Evolutionary conservation across 139 green algal genomes (phyloP).

Genomic region (Chlorella sp.): DNA sequence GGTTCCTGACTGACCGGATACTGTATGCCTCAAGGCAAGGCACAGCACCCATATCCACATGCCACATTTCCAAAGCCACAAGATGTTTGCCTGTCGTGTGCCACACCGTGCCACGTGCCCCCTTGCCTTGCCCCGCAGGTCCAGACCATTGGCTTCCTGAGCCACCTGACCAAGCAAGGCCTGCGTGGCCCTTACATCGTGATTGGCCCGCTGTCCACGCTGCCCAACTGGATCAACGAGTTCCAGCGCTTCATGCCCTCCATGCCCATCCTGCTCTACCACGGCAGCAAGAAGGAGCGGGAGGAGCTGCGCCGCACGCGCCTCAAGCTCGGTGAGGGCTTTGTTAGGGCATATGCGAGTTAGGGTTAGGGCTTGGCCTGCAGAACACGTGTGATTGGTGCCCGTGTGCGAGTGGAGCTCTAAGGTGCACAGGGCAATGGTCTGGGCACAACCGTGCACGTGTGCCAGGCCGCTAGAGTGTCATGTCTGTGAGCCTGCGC

Average conservation of each 20-base stretch:
- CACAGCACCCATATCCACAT: background rate
- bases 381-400: too few relatives aligned
- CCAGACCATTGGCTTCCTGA: conserved; percentile 94
- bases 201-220: conserved; percentile 84
- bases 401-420: too few relatives aligned
- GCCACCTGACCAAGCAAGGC: conserved; percentile 69
- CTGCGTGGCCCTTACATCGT: conserved; percentile 80
- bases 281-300: conserved; percentile 68
- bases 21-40: too few relatives aligned
- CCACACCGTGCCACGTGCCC: background rate
- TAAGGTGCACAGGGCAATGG: too few relatives aligned
- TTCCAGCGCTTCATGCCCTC: conserved; percentile 80
- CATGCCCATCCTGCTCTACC: conserved; percentile 86
- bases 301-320: conserved; percentile 41
- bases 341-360: too few relatives aligned
- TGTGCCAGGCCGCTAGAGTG: too few relatives aligned
- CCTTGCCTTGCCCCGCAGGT: conserved; percentile 43
- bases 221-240: conserved; percentile 94
- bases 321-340: conserved; percentile 1
- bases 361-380: too few relatives aligned
- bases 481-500: too few relatives aligned
- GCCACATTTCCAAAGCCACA: background rate
- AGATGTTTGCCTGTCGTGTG: background rate
- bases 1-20: too few relatives aligned
- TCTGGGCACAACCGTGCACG: too few relatives aligned